Percentiles rank a stretch among this genome's conserved stretches.
phyloP scores from a whole-genome alignment of 352 stramenopile genomes.

The Achlya hypogyna region DNA sequence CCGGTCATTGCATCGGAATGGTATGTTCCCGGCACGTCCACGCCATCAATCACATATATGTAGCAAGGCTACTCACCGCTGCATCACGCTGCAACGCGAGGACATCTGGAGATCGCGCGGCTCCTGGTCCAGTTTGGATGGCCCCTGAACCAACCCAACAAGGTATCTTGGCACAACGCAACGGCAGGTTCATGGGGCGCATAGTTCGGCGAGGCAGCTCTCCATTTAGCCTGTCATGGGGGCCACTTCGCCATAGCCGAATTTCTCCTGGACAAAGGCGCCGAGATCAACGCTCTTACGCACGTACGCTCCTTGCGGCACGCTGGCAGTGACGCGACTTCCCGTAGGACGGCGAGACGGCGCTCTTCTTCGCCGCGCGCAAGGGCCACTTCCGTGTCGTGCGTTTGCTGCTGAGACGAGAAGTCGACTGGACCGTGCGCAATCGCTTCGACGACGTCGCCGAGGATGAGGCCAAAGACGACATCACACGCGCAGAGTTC shows the following conservation, averaged over 20 bases:
- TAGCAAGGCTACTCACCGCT: constrained; percentile 55
- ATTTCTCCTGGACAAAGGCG: constrained; percentile 50
- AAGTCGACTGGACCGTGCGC: constrained; percentile 37
- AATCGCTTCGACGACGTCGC: constrained; percentile 65
- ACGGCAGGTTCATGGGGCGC: neutral
- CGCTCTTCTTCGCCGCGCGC: constrained; percentile 63
- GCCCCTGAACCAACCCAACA: constrained; percentile 16
- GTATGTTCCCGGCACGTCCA: constrained; percentile 23
- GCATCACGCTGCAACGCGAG: constrained; percentile 56
- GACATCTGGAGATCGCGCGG: constrained; percentile 55
- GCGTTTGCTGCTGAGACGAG: constrained; percentile 48
- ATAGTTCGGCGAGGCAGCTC: constrained; percentile 35
- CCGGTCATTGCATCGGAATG: constrained; percentile 47
- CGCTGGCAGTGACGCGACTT: too few relatives aligned
- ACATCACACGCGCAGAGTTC: constrained; percentile 49
- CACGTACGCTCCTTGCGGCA: neutral
- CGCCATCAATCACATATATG: neutral
- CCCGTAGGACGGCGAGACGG: constrained; percentile 40
- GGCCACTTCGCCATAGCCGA: constrained; percentile 47
- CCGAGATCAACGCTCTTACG: constrained; percentile 40
- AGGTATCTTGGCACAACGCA: constrained; percentile 36
- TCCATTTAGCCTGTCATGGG: constrained; percentile 59
- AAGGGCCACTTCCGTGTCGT: constrained; percentile 57
- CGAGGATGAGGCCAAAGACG: constrained; percentile 48
- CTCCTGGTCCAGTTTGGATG: constrained; percentile 60